Evolutionary conservation across 495 filamentous ascomycete genomes (phyloP), one percentile per base, ranked within the genome.

Genomic region (Hypoxylon intermedium): DNA sequence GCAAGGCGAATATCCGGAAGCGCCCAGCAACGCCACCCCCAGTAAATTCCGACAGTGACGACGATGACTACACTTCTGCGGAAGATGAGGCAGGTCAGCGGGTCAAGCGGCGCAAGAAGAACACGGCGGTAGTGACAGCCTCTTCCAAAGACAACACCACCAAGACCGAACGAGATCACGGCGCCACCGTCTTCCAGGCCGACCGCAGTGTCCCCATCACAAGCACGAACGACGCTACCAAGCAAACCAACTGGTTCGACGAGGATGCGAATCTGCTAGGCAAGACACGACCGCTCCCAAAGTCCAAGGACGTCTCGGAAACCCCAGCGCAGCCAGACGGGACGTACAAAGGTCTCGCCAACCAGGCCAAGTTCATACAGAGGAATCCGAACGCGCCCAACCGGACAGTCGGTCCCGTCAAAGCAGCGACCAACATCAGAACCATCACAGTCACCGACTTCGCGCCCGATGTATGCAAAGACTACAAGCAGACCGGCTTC

Each of bases 381-480:
- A 91, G 87, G 73, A 92, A 92, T 60, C 86, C 92, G n/a, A 80
- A 94, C 69, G 90, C 90, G 15, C 87, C 89, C 0, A 75, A 71
- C 5, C 83, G 86, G 40, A 76, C 82, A 36, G 87, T 96, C 11
- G 94, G 95, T 1, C 95, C 94, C 0, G 80, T 95, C 33, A 96
- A 95, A 67, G 89, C 92, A 13, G 82, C 93, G 2, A 91, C 90
- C 0, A 97, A 98, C 65, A 87, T 98, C 34, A 86, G 94, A 23
- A 97, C 89, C 2, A 87, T 95, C 48, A 98, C 92, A 0, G 83
- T 92, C 12, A 96, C 85, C 30, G 94, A 98, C 67, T 97, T 90
- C 73, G 88, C 91, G 21, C 93, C 95, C 0, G 93, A 97, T 67
- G 90, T 96, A 11, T 98, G 94, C 72, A 98, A 97, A 72, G 94